Base-by-base conservation (phyloP, 305 asterid species). In the Ajuga reptans region DNA sequence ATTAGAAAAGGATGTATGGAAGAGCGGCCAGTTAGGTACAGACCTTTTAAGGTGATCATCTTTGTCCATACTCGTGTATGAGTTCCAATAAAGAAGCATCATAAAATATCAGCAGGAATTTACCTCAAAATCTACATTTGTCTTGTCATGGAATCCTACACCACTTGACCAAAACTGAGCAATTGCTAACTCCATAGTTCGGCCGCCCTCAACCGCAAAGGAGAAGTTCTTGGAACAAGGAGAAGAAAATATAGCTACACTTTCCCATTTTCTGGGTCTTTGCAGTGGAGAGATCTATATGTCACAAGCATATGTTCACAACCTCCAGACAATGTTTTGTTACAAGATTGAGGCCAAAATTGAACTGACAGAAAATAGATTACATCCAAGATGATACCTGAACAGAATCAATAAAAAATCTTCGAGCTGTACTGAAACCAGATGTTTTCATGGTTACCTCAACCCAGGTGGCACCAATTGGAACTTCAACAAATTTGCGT, bases 151-250 rank as follows among this genome's bases (percentile, higher is more conserved):
- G 86, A 91, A 84, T 84, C 96, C 99, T 36, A 75, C 80, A 62
- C 97, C 99, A 72, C 99, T 94, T 57, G 99, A 91, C 99, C 99
- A 91, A 79, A 87, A 89, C 73, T 94, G 99, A 61, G 97, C 96
- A 75, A 94, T 73, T 78, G 90, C 96, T 77, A 94, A 77, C 81
- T 94, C 99, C 91, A 94, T 81, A 33, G 99, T 94, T 63, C 74
- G 84, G 66, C 96, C 97, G 54, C 96, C 96, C 91, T 84, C 89
- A 70, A 89, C 96, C 29, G 79, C 82, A 78, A 94, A 89, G 65
- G 89, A 79, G 81, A 87, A 94, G 81, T 84, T 91, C 82, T 94
- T 88, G 80, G 96, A 80, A 37, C 96, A 91, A 71, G 99, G 99
- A 79, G 96, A 89, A 66, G 99, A 84, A 87, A 91, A 94, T 52